These are phyloP conservation scores for Phytophthora constricta DNA, from an alignment of 352 stramenopile species.

Conservation along the genomic window DNA sequence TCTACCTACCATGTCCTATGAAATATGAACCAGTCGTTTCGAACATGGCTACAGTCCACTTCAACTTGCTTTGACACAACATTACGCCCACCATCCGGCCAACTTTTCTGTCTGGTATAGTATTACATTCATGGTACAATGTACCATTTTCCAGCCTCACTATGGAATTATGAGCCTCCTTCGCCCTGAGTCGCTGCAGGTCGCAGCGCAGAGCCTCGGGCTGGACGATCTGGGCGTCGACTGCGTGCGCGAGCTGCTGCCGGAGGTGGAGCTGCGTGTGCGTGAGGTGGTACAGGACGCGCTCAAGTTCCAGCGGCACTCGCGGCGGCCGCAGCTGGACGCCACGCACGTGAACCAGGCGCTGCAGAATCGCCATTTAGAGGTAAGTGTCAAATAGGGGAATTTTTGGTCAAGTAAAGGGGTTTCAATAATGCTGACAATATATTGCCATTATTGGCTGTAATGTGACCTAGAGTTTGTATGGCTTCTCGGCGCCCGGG, in stretches of 20 bases:
- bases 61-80: too few relatives aligned
- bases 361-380: constrained; percentile 72
- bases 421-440: neutral
- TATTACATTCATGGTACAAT: too few relatives aligned
- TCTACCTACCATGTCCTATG: too few relatives aligned
- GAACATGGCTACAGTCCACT: too few relatives aligned
- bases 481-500: constrained; percentile 70
- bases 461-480: constrained; percentile 56
- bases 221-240: constrained; percentile 74
- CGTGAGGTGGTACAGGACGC: constrained; percentile 86
- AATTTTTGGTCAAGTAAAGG: neutral
- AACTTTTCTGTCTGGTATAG: too few relatives aligned
- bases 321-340: constrained; percentile 62
- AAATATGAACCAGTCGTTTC: too few relatives aligned
- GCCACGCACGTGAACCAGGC: constrained; percentile 81
- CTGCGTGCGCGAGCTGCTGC: constrained; percentile 71
- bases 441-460: too few relatives aligned
- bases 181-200: constrained; percentile 67
- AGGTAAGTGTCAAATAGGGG: constrained; percentile 38
- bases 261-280: constrained; percentile 82
- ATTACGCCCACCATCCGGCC: too few relatives aligned
- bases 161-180: constrained; percentile 90
- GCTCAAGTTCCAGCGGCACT: constrained; percentile 85
- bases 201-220: constrained; percentile 78
- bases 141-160: too few relatives aligned